Base-by-base conservation (phyloP, 352 stramenopile genomes). In the Phytopythium cucurbitacearum region DNA sequence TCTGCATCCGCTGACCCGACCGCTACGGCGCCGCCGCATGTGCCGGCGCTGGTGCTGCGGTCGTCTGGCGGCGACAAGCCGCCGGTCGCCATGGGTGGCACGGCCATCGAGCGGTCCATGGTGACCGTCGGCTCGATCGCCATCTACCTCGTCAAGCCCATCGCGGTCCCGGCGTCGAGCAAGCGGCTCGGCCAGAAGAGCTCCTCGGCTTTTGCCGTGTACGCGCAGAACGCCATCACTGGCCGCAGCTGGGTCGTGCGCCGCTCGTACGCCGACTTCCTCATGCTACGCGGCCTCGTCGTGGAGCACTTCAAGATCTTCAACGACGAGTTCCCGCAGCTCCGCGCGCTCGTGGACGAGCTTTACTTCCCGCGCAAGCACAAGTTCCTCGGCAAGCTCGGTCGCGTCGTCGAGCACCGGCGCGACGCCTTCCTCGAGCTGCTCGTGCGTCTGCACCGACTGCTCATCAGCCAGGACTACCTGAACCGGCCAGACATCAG, bases 361-460 rank as follows among this genome's bases (percentile, higher is more conserved):
- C 60, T 88, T 42, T 87, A 85, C 52, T 90, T 90, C 56, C 80
- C 80, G 13, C 77, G 77, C 57, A 85, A 80, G 54, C 71, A 84
- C 62, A 83, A 77, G 56, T 79, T 88, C 49, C 70, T 71, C 15
- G 62, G 69, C 44, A 75, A 79, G 28, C 65, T 70, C 48, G 64
- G 57, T 48, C 85, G 77, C 8, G 63, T 86, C 21, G 60, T 87
- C 32, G 73, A 87, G 50, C 75, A 87, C 42, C 77, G 75, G 28
- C 80, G 76, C 45, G 65, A 85, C 28, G 69, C 71, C 10, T 90
- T 90, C 44, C 71, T 89, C 21, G 69, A 83, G 42, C 87, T 82
- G 50, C 66, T 88, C 39, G 67, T 85, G 55, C 72, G 62, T 1
- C 56, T 86, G 15, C 80, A 90, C 50, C 68, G 71, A 11, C 57